A percentile compares a stretch with the other conserved stretches of the same genome.
These are phyloP conservation scores for Nyctanthes arbortristis DNA, from an alignment of 257 asterid species.

Conservation along the genomic window DNA sequence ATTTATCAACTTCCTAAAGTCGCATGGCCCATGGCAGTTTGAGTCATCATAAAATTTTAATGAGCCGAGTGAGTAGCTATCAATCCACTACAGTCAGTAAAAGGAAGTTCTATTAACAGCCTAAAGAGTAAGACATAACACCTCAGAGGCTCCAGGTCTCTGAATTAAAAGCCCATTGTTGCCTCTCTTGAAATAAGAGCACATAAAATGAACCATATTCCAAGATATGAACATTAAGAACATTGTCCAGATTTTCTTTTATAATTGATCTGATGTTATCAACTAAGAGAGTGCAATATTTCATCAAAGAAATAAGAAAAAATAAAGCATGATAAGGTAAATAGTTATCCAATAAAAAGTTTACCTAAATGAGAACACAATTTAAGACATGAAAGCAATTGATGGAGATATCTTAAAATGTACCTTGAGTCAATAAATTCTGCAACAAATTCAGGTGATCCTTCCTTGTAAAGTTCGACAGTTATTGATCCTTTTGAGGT, in stretches of 20 bases:
- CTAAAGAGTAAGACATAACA: neutral
- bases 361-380: neutral
- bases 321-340: neutral
- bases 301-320: neutral
- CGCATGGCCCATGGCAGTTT: neutral
- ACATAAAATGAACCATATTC: neutral
- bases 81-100: neutral
- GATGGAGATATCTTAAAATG: constrained; percentile 18
- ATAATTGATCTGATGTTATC: constrained; percentile 11
- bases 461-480: constrained; percentile 87
- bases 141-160: neutral
- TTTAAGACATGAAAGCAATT: constrained; percentile 17
- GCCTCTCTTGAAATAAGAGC: no score
- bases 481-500: constrained; percentile 85
- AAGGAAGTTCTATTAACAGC: neutral
- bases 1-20: neutral
- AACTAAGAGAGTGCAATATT: neutral
- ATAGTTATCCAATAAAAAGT: neutral
- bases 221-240: neutral
- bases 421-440: constrained; percentile 77
- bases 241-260: neutral
- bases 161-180: neutral
- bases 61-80: neutral
- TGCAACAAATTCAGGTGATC: constrained; percentile 78
- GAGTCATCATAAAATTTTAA: neutral